A percentile compares a stretch with the other conserved stretches of the same genome.
Conservation (phyloP, 1,139 yeast species). For the Dujonia santamariae region DNA sequence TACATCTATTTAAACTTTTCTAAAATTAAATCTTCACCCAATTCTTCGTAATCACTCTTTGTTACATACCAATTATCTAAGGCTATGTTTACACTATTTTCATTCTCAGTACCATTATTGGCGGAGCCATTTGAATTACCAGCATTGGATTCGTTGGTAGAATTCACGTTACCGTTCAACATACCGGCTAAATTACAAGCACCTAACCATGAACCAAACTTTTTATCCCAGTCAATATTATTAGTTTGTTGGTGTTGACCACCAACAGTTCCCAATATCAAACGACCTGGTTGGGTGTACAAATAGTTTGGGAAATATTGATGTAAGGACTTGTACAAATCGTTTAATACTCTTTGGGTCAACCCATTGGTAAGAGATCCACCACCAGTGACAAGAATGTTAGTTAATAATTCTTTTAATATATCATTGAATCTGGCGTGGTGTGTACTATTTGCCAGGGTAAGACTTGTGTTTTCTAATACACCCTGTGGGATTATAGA, state of each 20-base stretch:
- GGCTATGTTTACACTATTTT: slow-evolving; percentile 42
- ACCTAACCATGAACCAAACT: slow-evolving; percentile 62
- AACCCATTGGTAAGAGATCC: slow-evolving; percentile 58
- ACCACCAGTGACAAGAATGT: slow-evolving; percentile 67
- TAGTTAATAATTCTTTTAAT: slow-evolving; percentile 46
- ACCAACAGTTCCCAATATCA: slow-evolving; percentile 19
- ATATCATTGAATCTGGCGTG: slow-evolving; percentile 40
- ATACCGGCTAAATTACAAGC: slow-evolving; percentile 60
- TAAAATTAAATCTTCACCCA: slow-evolving; percentile 54
- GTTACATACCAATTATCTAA: slow-evolving; percentile 54
- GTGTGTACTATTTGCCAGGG: slow-evolving; percentile 19
- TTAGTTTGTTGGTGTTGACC: slow-evolving; percentile 19
- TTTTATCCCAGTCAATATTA: slow-evolving; percentile 48
- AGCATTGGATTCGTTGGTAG: slow-evolving; percentile 31
- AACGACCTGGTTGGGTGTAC: slow-evolving; percentile 19
- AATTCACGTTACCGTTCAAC: slow-evolving; percentile 33
- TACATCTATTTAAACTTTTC: slow-evolving; percentile 48
- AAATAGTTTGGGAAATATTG: slow-evolving; percentile 50
- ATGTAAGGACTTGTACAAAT: slow-evolving; percentile 45
- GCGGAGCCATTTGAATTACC: slow-evolving; percentile 43
- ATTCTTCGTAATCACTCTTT: slow-evolving; percentile 56
- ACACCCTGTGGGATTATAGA: slow-evolving; percentile 21
- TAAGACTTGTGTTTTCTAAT: slow-evolving; percentile 13
- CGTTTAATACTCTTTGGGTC: slow-evolving; percentile 59
- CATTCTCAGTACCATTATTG: slow-evolving; percentile 18